Base-by-base conservation (phyloP, 257 asterid genomes). In the Osmanthus fragrans region DNA sequence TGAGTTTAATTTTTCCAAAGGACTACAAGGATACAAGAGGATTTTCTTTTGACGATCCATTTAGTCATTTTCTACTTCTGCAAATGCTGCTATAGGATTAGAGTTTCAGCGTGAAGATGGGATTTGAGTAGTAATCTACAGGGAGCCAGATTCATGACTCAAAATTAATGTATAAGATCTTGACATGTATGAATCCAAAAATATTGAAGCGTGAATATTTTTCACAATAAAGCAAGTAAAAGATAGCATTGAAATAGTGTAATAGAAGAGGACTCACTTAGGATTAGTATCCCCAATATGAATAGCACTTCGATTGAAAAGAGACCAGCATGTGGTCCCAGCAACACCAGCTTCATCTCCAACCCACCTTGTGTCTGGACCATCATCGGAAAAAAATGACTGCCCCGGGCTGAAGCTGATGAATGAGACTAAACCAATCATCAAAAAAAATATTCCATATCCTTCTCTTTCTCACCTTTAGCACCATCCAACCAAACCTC, bases 361-460 rank as follows among this genome's bases (percentile, higher is more conserved):
- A 13, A 96, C 87, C 99, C 98, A 96, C 87, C 99, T 88, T 12
- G 87, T 81, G 77, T 96, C 98, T 0, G 98, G 99, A 74, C 98
- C 98, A 47, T 87, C 93, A 86, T 93, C 99, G 0, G 97, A 90
- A 75, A 96, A 96, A 96, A 73, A 96, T 92, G 84, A 91, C 86
- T 2, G 96, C 87, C 75, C 82, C 70, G 0, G 99, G 95, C 82
- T 96, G 99, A 75, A 78, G 94, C 82, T 96, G 98, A 90, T 89
- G 98, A 85, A 93, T 86, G 25, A 89, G 82, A 77, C 89, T 83
- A 86, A 90, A 93, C 99, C 99, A 93, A 72, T 85, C 92, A 68
- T 88, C 89, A 82, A 96, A 96, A 70, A 70, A 90, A 92, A 83
- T 96, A 96, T 86, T 93, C 95, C 99, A 96, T 96, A 77, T 88